Conservation (phyloP, 2,329 filamentous ascomycete genomes). For the Sordariomycetes sp. region DNA sequence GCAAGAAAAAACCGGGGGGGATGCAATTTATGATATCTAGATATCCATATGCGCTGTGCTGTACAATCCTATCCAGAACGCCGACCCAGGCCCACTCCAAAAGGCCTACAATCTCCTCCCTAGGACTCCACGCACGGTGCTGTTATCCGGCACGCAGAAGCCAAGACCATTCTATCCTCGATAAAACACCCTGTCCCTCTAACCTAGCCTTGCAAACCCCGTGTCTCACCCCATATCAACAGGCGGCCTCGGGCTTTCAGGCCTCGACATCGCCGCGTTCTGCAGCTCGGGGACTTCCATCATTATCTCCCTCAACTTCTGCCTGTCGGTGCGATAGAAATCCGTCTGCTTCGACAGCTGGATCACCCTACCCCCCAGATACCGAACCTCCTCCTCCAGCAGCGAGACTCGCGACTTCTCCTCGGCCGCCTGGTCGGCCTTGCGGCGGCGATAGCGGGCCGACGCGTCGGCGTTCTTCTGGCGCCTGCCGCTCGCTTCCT, state of each 20-base stretch:
- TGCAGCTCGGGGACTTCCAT: not conserved
- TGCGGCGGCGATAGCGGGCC: slow-evolving; percentile 67
- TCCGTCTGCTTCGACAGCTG: slow-evolving; percentile 3
- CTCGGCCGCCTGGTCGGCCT: slow-evolving; percentile 66
- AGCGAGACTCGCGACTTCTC: slow-evolving; percentile 49
- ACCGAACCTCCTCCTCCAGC: slow-evolving; percentile 53
- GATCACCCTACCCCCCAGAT: slow-evolving; percentile 2
- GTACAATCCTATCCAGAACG: no score
- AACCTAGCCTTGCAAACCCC: not conserved
- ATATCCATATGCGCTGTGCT: no score
- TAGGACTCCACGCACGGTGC: no score
- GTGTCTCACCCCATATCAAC: not conserved
- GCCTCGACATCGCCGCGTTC: not conserved
- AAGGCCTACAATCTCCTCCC: no score
- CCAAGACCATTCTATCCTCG: not conserved
- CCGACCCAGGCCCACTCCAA: no score
- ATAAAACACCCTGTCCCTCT: not conserved
- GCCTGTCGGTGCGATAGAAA: slow-evolving; percentile 2
- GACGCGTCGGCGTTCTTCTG: slow-evolving; percentile 79
- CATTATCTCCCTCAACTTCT: not conserved
- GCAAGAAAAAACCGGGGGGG: no score
- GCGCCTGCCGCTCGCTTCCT: slow-evolving; percentile 74
- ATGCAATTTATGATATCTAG: no score
- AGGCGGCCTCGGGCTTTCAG: not conserved
- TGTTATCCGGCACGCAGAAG: not conserved